phyloP scores from a whole-genome alignment of 768 basidiomycete species.

The Auriscalpium vulgare region DNA sequence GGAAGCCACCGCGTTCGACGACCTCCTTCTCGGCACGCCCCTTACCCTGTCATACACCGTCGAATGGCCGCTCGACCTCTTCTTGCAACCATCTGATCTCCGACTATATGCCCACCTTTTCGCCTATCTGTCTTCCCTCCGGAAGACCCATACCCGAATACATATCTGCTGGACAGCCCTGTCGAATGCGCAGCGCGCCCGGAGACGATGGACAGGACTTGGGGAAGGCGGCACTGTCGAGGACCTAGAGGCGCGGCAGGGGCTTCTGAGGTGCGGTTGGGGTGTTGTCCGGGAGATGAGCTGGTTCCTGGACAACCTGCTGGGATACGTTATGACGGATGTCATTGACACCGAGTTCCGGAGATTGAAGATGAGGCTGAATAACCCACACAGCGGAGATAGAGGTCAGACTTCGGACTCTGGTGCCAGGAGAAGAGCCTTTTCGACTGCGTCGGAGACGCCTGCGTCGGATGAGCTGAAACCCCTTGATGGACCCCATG shows the following conservation, averaged over 20 bases:
- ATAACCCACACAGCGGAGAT: neutral
- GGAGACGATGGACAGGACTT: constrained; percentile 79
- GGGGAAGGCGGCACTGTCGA: constrained; percentile 79
- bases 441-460: neutral
- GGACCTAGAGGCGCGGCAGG: constrained; percentile 55
- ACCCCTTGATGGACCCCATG: neutral
- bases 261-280: constrained; percentile 75
- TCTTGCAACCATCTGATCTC: constrained; percentile 71
- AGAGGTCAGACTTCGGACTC: constrained; percentile 6
- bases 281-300: constrained; percentile 82
- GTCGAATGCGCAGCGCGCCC: constrained; percentile 77
- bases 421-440: neutral
- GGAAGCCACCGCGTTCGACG: constrained; percentile 52
- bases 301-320: constrained; percentile 81
- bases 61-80: constrained; percentile 85
- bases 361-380: constrained; percentile 54
- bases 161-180: constrained; percentile 80
- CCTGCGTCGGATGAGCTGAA: neutral
- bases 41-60: constrained; percentile 63
- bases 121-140: constrained; percentile 73
- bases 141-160: constrained; percentile 76
- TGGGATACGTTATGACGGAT: constrained; percentile 85
- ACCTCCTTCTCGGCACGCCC: constrained; percentile 74
- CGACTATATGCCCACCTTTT: constrained; percentile 70
- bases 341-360: constrained; percentile 82